phyloP scores from a whole-genome alignment of 192 early-diverging fungal genomes.

The Helicostylum pulchrum region DNA sequence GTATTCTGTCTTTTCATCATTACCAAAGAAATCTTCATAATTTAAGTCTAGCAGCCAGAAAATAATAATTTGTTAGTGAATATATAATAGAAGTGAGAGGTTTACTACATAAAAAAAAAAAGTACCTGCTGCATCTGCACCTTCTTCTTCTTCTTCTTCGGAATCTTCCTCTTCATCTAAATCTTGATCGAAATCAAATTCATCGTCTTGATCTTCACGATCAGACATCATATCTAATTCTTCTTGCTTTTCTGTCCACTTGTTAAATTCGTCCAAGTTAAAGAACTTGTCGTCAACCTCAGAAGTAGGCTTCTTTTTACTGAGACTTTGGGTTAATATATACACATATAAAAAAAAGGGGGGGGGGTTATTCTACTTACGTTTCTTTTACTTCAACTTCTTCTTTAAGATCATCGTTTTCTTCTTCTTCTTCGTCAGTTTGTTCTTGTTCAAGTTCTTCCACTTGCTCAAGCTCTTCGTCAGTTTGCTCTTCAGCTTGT shows the following conservation, averaged over 20 bases:
- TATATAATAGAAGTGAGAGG: not conserved
- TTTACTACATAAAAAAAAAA: not conserved
- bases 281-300: constrained; percentile 95
- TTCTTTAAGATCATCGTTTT: constrained; percentile 39
- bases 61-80: no score
- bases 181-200: constrained; percentile 68
- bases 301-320: constrained; percentile 28
- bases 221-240: constrained; percentile 54
- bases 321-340: constrained; percentile 24
- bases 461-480: constrained; percentile 39
- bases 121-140: constrained; percentile 51
- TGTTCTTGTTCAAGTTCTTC: constrained; percentile 25
- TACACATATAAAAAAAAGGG: not conserved
- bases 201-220: constrained; percentile 57
- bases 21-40: constrained; percentile 84
- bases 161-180: constrained; percentile 62
- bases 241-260: constrained; percentile 67
- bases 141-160: constrained; percentile 60
- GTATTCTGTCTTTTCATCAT: constrained; percentile 46
- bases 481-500: constrained; percentile 40
- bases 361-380: constrained; percentile 13
- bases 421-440: constrained; percentile 36
- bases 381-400: constrained; percentile 23
- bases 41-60: constrained; percentile 55
- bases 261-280: constrained; percentile 87